Evolutionary conservation across 2,329 filamentous ascomycete genomes (phyloP).

Genomic region (Fusarium devonianum): DNA sequence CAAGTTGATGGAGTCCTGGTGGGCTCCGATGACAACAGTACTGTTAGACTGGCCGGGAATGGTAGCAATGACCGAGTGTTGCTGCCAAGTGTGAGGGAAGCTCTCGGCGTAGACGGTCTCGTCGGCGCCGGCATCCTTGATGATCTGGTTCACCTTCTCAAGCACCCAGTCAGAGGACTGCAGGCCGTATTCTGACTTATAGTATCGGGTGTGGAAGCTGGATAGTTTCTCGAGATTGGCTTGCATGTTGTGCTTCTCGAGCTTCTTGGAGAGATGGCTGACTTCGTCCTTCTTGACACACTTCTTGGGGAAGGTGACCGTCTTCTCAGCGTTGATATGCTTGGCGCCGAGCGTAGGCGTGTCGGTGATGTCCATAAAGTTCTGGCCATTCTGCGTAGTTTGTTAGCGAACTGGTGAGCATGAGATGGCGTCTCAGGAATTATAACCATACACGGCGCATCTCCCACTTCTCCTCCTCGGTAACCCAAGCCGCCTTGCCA

Average conservation of each 20-base stretch:
- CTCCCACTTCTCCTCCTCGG: constrained; percentile 94
- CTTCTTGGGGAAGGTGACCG: constrained; percentile 71
- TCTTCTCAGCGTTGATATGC: constrained; percentile 42
- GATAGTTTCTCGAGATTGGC: constrained; percentile 80
- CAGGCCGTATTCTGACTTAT: constrained; percentile 78
- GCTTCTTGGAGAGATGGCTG: constrained; percentile 68
- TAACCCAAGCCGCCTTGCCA: constrained; percentile 84
- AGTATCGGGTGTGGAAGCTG: constrained; percentile 83
- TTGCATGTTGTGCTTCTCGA: constrained; percentile 79
- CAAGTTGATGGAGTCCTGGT: constrained; percentile 95
- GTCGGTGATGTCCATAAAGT: constrained; percentile 95
- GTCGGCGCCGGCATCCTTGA: constrained; percentile 74
- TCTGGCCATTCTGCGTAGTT: constrained; percentile 73
- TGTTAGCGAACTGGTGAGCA: constrained; percentile 7
- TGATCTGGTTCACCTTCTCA: constrained; percentile 73
- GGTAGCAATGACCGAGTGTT: constrained; percentile 89
- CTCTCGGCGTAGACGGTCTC: constrained; percentile 72
- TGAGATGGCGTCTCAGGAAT: neutral
- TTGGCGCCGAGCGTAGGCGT: constrained; percentile 64
- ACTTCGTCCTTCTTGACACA: constrained; percentile 71
- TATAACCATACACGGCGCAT: constrained; percentile 72
- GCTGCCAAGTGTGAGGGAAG: constrained; percentile 86
- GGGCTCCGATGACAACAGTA: constrained; percentile 88
- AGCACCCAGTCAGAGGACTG: constrained; percentile 91
- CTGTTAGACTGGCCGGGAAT: constrained; percentile 86